Percentiles rank a stretch among this genome's conserved stretches.
Evolutionary conservation across 257 asterid genomes (phyloP).

Genomic region (Mentha longifolia): DNA sequence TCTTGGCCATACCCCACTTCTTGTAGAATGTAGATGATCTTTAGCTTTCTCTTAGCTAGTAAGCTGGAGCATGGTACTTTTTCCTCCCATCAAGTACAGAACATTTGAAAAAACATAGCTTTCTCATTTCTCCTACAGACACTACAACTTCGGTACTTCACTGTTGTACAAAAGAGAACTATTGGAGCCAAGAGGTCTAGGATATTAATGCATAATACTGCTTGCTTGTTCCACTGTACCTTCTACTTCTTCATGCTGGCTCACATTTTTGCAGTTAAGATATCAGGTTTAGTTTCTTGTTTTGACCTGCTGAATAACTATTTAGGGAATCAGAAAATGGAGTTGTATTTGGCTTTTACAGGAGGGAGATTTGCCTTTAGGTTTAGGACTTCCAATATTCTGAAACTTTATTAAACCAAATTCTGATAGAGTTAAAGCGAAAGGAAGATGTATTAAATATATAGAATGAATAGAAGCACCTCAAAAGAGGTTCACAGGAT

Average conservation of each 20-base stretch:
- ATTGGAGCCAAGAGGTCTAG: slow-evolving; percentile 1
- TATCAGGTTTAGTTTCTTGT: slow-evolving; percentile 14
- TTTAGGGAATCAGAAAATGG: slow-evolving; percentile 1
- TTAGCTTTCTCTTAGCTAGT: not conserved
- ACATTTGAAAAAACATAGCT: slow-evolving; percentile 5
- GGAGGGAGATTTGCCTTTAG: not conserved
- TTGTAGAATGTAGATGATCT: slow-evolving; percentile 17
- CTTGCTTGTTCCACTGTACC: slow-evolving; percentile 17
- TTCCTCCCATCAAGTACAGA: slow-evolving; percentile 16
- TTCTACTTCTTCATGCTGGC: slow-evolving; percentile 16
- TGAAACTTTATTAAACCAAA: not conserved
- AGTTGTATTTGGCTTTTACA: slow-evolving; percentile 3
- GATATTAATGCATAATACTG: slow-evolving; percentile 9
- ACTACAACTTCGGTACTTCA: slow-evolving; percentile 21
- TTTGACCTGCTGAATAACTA: not conserved
- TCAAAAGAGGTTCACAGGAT: no score
- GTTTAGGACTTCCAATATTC: not conserved
- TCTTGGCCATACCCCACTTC: not conserved
- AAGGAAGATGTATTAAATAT: no score
- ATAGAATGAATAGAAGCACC: no score
- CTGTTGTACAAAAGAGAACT: slow-evolving; percentile 1
- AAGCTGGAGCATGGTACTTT: not conserved
- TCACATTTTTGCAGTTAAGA: slow-evolving; percentile 5
- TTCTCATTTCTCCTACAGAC: slow-evolving; percentile 8
- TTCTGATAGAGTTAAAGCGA: no score